These are phyloP conservation scores for Davidsoniella eucalypti DNA, from an alignment of 2,329 filamentous ascomycete species.

Conservation along the genomic window DNA sequence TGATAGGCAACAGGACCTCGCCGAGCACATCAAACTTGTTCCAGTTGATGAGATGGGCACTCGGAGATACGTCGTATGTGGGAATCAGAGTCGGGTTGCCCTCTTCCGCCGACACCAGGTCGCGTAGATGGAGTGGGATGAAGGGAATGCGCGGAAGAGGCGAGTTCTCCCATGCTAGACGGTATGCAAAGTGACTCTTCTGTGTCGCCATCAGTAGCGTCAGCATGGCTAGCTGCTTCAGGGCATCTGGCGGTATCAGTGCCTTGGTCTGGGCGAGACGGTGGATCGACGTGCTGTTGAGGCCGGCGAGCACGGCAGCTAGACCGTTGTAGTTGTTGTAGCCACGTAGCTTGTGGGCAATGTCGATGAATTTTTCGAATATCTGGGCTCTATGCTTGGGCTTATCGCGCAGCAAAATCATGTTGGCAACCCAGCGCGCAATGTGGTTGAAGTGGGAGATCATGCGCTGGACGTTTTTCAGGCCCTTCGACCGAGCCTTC, in stretches of 20 bases:
- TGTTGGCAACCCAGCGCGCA: constrained; percentile 66
- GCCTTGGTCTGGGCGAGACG: constrained; percentile 66
- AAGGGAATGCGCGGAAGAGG: constrained; percentile 82
- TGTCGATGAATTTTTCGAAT: constrained; percentile 87
- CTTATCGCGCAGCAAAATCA: constrained; percentile 82
- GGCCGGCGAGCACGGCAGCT: constrained; percentile 82
- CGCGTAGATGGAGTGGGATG: constrained; percentile 73
- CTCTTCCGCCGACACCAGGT: constrained; percentile 82
- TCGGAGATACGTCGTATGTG: constrained; percentile 18
- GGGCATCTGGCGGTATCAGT: constrained; percentile 51
- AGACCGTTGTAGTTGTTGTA: constrained; percentile 96
- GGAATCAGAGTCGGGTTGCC: constrained; percentile 73
- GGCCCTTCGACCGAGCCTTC: constrained; percentile 57
- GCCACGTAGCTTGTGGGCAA: constrained; percentile 71
- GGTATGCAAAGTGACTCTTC: constrained; percentile 86
- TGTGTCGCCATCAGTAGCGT: constrained; percentile 86
- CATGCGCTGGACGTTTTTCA: constrained; percentile 86
- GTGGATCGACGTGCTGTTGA: constrained; percentile 76
- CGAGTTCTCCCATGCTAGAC: constrained; percentile 95
- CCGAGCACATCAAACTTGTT: constrained; percentile 95
- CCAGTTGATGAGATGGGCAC: constrained; percentile 69
- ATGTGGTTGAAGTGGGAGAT: constrained; percentile 83
- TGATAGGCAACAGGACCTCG: constrained; percentile 76
- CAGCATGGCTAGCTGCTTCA: constrained; percentile 75
- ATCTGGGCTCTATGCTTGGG: constrained; percentile 84